A percentile compares a stretch with the other conserved stretches of the same genome.
These are phyloP conservation scores for Chlorociboria aeruginascens DNA, from an alignment of 495 filamentous ascomycete species.

Conservation along the genomic window DNA sequence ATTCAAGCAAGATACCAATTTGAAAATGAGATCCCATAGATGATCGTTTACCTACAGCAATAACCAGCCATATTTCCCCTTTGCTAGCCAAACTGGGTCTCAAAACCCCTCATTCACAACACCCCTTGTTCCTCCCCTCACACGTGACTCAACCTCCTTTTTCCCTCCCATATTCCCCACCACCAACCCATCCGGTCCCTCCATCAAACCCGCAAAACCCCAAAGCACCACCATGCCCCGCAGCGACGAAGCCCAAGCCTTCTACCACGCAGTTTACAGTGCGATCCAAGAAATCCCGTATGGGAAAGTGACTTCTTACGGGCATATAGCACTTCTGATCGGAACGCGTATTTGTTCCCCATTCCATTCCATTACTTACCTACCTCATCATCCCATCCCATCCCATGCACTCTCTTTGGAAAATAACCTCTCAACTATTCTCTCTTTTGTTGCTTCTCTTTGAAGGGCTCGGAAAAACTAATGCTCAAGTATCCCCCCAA, in stretches of 20 bases:
- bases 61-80: too few relatives aligned
- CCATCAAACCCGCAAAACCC: too few relatives aligned
- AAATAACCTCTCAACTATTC: background rate
- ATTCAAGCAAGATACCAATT: too few relatives aligned
- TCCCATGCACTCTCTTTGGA: background rate
- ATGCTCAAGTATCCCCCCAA: slow-evolving; percentile 1
- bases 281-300: slow-evolving; percentile 75
- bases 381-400: background rate
- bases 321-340: slow-evolving; percentile 71
- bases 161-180: too few relatives aligned
- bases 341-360: slow-evolving; percentile 51
- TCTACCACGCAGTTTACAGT: slow-evolving; percentile 71
- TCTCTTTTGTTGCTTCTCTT: background rate
- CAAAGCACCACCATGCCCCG: slow-evolving; percentile 44
- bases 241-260: slow-evolving; percentile 72
- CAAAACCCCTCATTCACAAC: too few relatives aligned
- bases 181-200: too few relatives aligned
- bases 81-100: too few relatives aligned
- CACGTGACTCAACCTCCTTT: too few relatives aligned
- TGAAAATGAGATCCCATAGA: too few relatives aligned
- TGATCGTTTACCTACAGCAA: too few relatives aligned
- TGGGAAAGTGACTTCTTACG: slow-evolving; percentile 79
- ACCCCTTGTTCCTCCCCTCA: too few relatives aligned
- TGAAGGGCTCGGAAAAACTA: background rate
- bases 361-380: background rate